Percentiles rank a stretch among this genome's conserved stretches.
Conservation (phyloP, 352 stramenopile species). For the Globisporangium recalcitrans region DNA sequence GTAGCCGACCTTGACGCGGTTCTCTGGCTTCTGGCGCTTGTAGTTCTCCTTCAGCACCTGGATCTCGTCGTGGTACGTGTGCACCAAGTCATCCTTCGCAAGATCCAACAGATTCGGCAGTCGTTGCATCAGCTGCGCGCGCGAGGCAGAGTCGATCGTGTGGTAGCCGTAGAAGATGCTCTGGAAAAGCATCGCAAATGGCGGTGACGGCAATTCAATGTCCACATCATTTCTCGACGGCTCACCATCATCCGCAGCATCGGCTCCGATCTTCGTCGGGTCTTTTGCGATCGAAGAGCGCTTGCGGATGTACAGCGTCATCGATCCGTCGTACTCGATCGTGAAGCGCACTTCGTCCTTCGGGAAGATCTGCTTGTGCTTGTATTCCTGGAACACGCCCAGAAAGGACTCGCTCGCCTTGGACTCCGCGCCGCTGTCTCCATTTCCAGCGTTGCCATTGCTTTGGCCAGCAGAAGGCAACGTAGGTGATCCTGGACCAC, state of each 20-base stretch:
- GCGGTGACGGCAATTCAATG: slow-evolving; percentile 30
- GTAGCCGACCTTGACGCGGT: slow-evolving; percentile 78
- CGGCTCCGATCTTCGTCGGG: slow-evolving; percentile 13
- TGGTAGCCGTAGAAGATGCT: slow-evolving; percentile 76
- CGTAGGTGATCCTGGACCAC: neutral
- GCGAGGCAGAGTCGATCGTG: slow-evolving; percentile 45
- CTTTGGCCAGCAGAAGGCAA: slow-evolving; percentile 3
- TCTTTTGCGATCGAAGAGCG: slow-evolving; percentile 29
- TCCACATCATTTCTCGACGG: slow-evolving; percentile 15
- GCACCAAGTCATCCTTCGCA: slow-evolving; percentile 69
- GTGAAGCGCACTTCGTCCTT: slow-evolving; percentile 55
- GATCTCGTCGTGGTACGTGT: slow-evolving; percentile 85
- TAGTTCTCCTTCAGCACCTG: slow-evolving; percentile 79
- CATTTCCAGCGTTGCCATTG: slow-evolving; percentile 4
- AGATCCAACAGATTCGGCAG: slow-evolving; percentile 64
- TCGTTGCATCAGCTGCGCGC: slow-evolving; percentile 61
- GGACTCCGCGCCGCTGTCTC: slow-evolving; percentile 17
- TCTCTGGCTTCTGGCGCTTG: slow-evolving; percentile 71
- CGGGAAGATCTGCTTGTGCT: slow-evolving; percentile 25
- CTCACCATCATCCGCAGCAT: neutral
- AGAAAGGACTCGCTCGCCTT: slow-evolving; percentile 26
- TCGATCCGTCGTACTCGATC: slow-evolving; percentile 35
- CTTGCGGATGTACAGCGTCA: slow-evolving; percentile 42
- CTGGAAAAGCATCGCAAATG: slow-evolving; percentile 58
- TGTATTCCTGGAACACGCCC: slow-evolving; percentile 24